Evolutionary conservation across 2,329 filamentous ascomycete genomes (phyloP).

Genomic region (Alternaria ethzedia): DNA sequence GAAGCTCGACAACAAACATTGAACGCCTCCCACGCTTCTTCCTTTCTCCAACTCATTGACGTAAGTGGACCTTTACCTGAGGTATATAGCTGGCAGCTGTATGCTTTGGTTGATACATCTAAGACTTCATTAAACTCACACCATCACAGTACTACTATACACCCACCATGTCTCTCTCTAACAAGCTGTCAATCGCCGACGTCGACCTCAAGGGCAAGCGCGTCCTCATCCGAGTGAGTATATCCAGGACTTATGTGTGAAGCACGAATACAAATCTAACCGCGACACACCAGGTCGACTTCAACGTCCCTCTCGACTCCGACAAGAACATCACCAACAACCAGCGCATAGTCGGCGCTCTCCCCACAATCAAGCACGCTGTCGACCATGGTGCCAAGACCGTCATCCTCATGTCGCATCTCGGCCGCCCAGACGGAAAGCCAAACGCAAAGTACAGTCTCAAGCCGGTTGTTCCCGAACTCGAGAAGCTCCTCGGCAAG

Average conservation of each 20-base stretch:
- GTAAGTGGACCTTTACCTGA: slow-evolving; percentile 21
- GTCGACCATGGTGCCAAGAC: slow-evolving; percentile 88
- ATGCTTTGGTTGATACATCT: neutral
- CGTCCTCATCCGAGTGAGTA: slow-evolving; percentile 90
- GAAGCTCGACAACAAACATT: slow-evolving; percentile 28
- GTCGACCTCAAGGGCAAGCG: slow-evolving; percentile 98
- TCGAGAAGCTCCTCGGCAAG: slow-evolving; percentile 88
- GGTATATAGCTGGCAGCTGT: slow-evolving; percentile 8
- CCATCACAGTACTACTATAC: slow-evolving; percentile 8
- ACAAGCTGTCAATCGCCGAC: slow-evolving; percentile 96
- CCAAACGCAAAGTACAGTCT: slow-evolving; percentile 92
- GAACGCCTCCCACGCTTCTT: slow-evolving; percentile 16
- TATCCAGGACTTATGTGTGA: slow-evolving; percentile 18
- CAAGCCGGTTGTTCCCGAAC: slow-evolving; percentile 86
- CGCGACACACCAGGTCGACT: slow-evolving; percentile 78
- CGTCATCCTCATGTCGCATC: slow-evolving; percentile 97
- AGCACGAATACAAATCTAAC: slow-evolving; percentile 13
- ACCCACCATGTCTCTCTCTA: slow-evolving; percentile 86
- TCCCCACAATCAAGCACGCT: slow-evolving; percentile 95
- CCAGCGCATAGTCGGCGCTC: slow-evolving; percentile 95
- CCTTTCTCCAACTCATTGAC: slow-evolving; percentile 19
- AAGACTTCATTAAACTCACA: slow-evolving; percentile 1
- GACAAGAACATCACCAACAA: slow-evolving; percentile 96
- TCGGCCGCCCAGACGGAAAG: slow-evolving; percentile 92
- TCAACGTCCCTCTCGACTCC: slow-evolving; percentile 96